Base-by-base conservation (phyloP, 2,329 filamentous ascomycete species). In the Fusarium sp. region DNA sequence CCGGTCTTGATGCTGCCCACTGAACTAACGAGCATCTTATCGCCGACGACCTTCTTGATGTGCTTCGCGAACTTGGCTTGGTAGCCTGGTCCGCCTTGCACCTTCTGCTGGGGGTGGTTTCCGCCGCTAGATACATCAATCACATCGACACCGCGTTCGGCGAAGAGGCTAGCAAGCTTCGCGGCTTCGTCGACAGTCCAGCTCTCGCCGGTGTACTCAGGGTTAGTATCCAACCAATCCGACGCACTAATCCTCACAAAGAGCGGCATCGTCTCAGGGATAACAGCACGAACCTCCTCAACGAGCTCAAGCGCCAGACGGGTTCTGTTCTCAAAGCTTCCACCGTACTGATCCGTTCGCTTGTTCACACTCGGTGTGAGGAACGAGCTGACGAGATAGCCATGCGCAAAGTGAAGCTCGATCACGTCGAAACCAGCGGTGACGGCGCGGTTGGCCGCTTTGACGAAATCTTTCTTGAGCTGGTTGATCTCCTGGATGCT, bases 331-430 rank as follows among this genome's bases (percentile, higher is more conserved):
- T 93, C 91, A 72, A 92, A 92, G 51, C 84, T 88, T 4, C 92
- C 92, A 26, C 92, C 92, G 75, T 93, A 94, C 64, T 86, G 77
- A 78, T 93, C 92, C 0, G 86, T 92, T 22, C 94, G 87, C 56
- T 89, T 84, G 82, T 96, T 96, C n/a, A 87, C 86, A 1, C 88
- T 87, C 0, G 93, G 93, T 1, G 89, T 91, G 7, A 95, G 68
- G 84, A 96, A 96, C 5, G 85, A 83, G 75, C 91, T 89, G 0
- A 96, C 83, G 0, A 96, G 87, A 79, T 95, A 96, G 2, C 94
- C 93, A 77, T 96, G 94, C 0, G 93, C 94, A 75, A 88, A 89
- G 83, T 96, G 94, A 57, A 97, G 89, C 81, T 91, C 91, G 22
- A 93, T 86, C 8, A 89, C 89, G 76, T 93, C 91, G 72, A 93